These are phyloP conservation scores for Teratosphaeriaceae sp. DNA, from an alignment of 2,329 filamentous ascomycete genomes.

Conservation along the genomic window DNA sequence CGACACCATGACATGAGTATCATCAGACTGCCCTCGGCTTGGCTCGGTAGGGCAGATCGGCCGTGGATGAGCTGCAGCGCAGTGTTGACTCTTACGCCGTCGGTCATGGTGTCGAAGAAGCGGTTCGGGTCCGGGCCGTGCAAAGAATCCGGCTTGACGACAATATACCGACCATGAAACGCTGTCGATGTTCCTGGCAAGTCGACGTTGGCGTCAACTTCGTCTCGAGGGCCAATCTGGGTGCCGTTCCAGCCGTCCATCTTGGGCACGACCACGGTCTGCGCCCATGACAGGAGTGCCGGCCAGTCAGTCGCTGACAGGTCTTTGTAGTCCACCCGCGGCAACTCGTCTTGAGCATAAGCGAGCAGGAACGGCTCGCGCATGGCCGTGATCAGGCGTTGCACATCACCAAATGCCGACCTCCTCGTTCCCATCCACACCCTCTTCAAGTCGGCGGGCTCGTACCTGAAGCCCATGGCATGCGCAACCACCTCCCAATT, in stretches of 20 bases:
- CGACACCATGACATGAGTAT: constrained; percentile 40
- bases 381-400: constrained; percentile 56
- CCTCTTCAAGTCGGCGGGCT: constrained; percentile 34
- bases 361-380: constrained; percentile 59
- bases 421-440: constrained; percentile 18
- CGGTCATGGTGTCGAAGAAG: background rate
- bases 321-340: constrained; percentile 57
- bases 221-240: constrained; percentile 10
- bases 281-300: constrained; percentile 59
- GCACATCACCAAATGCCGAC: constrained; percentile 20
- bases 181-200: background rate
- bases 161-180: background rate
- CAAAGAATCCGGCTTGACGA: background rate
- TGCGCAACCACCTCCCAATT: constrained; percentile 39
- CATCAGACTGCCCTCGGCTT: constrained; percentile 7
- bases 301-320: constrained; percentile 63
- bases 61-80: background rate
- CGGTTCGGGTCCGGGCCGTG: background rate
- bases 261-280: constrained; percentile 33
- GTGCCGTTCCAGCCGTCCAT: background rate
- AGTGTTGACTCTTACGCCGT: background rate
- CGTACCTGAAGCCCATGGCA: constrained; percentile 31
- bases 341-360: constrained; percentile 57
- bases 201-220: background rate
- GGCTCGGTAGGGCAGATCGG: background rate